Base-by-base conservation (phyloP, 331 rosid genomes). In the Quercus phellos region DNA sequence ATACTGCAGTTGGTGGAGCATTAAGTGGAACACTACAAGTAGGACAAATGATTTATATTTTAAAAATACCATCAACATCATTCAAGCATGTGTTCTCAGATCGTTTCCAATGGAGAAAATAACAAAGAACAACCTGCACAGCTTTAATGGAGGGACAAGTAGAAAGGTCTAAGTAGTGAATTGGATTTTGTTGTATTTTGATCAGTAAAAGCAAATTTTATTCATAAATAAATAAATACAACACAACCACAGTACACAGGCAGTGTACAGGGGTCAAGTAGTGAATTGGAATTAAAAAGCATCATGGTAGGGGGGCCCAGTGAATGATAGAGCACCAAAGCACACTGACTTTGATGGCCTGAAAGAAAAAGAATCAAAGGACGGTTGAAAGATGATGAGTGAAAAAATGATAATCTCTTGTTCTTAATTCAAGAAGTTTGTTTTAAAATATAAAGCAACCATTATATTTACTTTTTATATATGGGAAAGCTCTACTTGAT, bases 401-500 rank as follows among this genome's bases (percentile, higher is more conserved):
- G 16, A 66, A 66, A 32, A 66, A 13, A 29, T 63, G 69, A 63
- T 16, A 6, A 29, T 63, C 10, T 17, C 38, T 29, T 63, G 18
- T 5, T 60, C 18, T 60, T 60, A 60, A 26, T 60, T 29, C 17
- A 59, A 59, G 70, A 51, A 53, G 9, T n/a, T 46, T 30, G 67
- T 69, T 80, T 50, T 32, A 34, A 24, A 50, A 51, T 14, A 42
- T 7, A 46, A 69, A 78, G 30, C 54, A 53, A 53, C 84, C 77
- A 18, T 9, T n/a, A 60, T 54, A 55, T 51, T 70, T 77, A 68
- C 58, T 50, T 35, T 10, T 73, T 61, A 38, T 21, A 78, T 72
- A 69, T 56, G 51, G 56, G 68, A 30, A 75, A 76, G 80, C 77
- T 81, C 70, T 63, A 55, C 18, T 42, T n/a, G 69, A 73, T 4